phyloP scores from a whole-genome alignment of 176 grass and related monocot species.

The Musa troglodytarum region DNA sequence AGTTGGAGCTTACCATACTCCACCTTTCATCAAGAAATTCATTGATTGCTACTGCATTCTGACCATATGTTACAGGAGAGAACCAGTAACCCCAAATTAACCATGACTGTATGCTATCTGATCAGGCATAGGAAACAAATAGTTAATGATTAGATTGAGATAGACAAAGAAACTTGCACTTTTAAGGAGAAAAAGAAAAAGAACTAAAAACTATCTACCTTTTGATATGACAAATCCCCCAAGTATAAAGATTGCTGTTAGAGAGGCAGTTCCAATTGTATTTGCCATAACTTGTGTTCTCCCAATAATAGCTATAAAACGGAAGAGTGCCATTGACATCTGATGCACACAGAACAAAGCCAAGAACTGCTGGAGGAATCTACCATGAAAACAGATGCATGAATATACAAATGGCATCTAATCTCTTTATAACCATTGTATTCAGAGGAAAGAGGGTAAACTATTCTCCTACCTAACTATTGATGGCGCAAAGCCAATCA shows the following conservation, averaged over 20 bases:
- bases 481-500: conserved; percentile 82
- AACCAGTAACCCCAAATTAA: conserved; percentile 32
- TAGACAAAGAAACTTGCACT: too few relatives aligned
- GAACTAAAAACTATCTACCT: conserved; percentile 34
- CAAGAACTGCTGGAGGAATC: conserved; percentile 75
- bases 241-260: conserved; percentile 60
- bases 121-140: not conserved
- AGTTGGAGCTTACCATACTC: conserved; percentile 51
- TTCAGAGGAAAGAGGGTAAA: not conserved
- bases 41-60: conserved; percentile 39
- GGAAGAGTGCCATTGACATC: conserved; percentile 81
- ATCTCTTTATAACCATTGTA: conserved; percentile 11
- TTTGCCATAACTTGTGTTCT: conserved; percentile 92
- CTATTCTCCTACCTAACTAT: conserved; percentile 40
- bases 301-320: conserved; percentile 64
- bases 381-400: conserved; percentile 22
- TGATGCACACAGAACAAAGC: conserved; percentile 76
- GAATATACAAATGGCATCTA: not conserved
- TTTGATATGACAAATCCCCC: conserved; percentile 81
- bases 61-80: conserved; percentile 38
- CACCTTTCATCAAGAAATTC: conserved; percentile 63
- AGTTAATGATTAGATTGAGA: not conserved
- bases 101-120: conserved; percentile 32
- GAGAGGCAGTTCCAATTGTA: conserved; percentile 44
- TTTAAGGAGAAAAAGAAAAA: too few relatives aligned